These are phyloP conservation scores for Apophysomyces variabilis DNA, from an alignment of 371 early-diverging fungal genomes.

Conservation along the genomic window DNA sequence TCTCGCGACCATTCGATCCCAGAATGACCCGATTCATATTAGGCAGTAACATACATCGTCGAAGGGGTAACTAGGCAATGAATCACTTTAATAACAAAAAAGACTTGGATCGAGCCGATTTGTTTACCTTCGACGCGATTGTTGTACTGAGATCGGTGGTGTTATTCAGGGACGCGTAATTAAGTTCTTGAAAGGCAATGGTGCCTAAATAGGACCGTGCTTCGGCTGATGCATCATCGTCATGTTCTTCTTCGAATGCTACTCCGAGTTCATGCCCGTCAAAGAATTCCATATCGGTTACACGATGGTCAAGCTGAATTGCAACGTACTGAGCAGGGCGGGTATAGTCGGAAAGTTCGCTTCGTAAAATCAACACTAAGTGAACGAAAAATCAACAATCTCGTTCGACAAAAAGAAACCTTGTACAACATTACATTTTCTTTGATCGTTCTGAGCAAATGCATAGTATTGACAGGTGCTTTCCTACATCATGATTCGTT, in stretches of 20 bases:
- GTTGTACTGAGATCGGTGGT: background rate
- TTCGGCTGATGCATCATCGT: background rate
- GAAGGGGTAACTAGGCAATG: background rate
- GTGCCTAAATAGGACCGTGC: background rate
- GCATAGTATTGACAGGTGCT: constrained; percentile 14
- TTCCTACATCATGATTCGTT: background rate
- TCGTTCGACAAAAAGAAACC: background rate
- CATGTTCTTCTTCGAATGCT: background rate
- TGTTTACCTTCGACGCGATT: background rate
- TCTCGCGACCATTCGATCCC: constrained; percentile 19
- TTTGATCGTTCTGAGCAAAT: constrained; percentile 12
- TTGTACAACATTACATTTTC: constrained; percentile 13
- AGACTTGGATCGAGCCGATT: background rate
- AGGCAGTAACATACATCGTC: constrained; percentile 15
- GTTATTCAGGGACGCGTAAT: background rate
- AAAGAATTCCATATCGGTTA: constrained; percentile 18
- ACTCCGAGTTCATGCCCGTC: constrained; percentile 17
- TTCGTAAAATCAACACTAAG: constrained; percentile 2
- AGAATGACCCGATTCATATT: constrained; percentile 18
- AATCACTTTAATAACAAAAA: constrained; percentile 1
- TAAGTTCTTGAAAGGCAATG: constrained; percentile 9
- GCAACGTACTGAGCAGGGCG: constrained; percentile 7
- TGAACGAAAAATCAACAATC: background rate
- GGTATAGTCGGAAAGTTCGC: background rate
- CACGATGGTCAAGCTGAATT: constrained; percentile 4